phyloP scores from a whole-genome alignment of 371 early-diverging fungal species.

The Mucor irregularis region DNA sequence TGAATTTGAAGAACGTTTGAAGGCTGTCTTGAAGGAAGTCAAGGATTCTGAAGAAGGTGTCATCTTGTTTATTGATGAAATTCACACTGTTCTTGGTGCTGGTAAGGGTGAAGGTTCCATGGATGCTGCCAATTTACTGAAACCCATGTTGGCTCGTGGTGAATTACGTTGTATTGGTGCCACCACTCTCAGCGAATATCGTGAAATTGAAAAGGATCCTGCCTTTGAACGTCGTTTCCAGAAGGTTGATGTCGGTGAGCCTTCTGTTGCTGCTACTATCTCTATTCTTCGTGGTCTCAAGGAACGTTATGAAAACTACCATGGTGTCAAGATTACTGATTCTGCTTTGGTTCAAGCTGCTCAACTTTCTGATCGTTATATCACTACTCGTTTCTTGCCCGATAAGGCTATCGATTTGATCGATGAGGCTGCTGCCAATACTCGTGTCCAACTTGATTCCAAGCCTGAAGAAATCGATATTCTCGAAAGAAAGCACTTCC shows the following conservation, averaged over 20 bases:
- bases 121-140: constrained; percentile 94
- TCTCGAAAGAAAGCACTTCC: constrained; percentile 86
- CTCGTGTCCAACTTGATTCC: constrained; percentile 92
- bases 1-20: constrained; percentile 99
- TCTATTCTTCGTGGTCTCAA: constrained; percentile 86
- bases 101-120: constrained; percentile 91
- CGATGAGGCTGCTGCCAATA: constrained; percentile 95
- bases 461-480: constrained; percentile 96
- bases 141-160: constrained; percentile 87
- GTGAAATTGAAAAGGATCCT: constrained; percentile 83
- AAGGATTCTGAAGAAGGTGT: constrained; percentile 86
- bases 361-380: constrained; percentile 76
- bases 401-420: constrained; percentile 88
- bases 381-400: constrained; percentile 76
- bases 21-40: constrained; percentile 96
- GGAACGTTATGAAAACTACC: constrained; percentile 83
- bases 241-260: constrained; percentile 81
- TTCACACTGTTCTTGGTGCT: constrained; percentile 94
- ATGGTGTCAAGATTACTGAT: constrained; percentile 86
- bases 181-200: constrained; percentile 88
- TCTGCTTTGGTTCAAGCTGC: constrained; percentile 82
- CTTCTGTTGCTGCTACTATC: constrained; percentile 78
- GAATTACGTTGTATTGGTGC: constrained; percentile 88
- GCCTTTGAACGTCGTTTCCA: constrained; percentile 93
- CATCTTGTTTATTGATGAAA: constrained; percentile 99